Evolutionary conservation across 1,139 yeast species (phyloP), one percentile per base, ranked within the genome.

Genomic region (Sugiyamaella sp.): DNA sequence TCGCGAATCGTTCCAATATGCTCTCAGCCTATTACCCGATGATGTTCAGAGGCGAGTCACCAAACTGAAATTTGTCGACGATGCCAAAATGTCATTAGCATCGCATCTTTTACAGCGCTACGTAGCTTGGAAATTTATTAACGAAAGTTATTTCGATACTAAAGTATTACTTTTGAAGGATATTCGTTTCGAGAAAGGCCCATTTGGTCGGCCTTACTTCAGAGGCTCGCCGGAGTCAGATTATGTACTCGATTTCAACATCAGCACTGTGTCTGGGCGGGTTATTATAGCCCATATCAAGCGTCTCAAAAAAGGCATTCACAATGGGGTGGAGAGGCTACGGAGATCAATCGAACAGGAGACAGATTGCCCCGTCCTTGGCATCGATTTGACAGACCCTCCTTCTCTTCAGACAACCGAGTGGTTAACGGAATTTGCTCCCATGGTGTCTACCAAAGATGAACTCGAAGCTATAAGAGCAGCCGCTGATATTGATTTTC

Each of bases 11-110:
- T 46, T 46, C 12, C 50, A 46, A 25, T 27, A 17, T 20, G 50
- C 50, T 17, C 39, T 46, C 22, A 27, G 22, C 8, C 32, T 46
- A n/a, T 29, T 46, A 6, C 50, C 50, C 5, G 50, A 46, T 17
- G 21, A 27, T 27, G 45, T 46, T 19, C 50, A 38, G 27, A 37
- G 9, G 14, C 16, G 38, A 20, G 37, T 46, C 2, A 25, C 43
- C 9, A 38, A 21, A 21, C 29, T 27, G 19, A 46, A 33, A 16
- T 46, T 46, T 19, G 27, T 38, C 3, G 50, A 46, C n/a, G 50
- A 46, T 27, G 50, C 50, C 22, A 46, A 46, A 19, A 46, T 46
- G 50, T 38, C 50, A 10, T 25, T 46, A 19, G 50, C 45, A 39
- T 46, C 50, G 3, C 50, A 46, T 29, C 33, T 46, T 38, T 38